A percentile compares a stretch with the other conserved stretches of the same genome.
phyloP scores from a whole-genome alignment of 495 filamentous ascomycete genomes.

The Lindgomyces ingoldianus region DNA sequence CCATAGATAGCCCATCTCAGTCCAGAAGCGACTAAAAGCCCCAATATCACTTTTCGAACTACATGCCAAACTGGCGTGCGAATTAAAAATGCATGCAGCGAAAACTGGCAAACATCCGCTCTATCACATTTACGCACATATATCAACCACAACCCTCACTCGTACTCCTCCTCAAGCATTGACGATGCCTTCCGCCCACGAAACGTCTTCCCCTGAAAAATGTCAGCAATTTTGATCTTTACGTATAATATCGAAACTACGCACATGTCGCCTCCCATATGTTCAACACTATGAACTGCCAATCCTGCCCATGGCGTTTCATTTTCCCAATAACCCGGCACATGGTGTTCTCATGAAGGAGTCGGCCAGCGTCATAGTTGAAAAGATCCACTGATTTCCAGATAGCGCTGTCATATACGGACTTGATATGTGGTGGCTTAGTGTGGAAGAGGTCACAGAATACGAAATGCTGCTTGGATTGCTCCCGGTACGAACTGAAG shows the following conservation, averaged over 20 bases:
- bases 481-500: conserved; percentile 53
- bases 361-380: conserved; percentile 50
- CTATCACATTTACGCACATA: background rate
- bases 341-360: conserved; percentile 42
- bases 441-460: conserved; percentile 62
- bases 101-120: background rate
- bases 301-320: conserved; percentile 49
- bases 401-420: conserved; percentile 47
- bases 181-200: conserved; percentile 47
- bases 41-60: too few species aligned
- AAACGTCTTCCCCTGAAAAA: conserved; percentile 55
- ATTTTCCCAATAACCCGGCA: conserved; percentile 58
- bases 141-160: background rate
- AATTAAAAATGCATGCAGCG: too few species aligned
- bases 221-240: too few species aligned
- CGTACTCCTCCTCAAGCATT: conserved; percentile 15
- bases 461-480: conserved; percentile 58
- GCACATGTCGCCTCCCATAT: conserved; percentile 53
- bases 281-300: conserved; percentile 52
- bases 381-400: conserved; percentile 52
- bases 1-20: too few species aligned
- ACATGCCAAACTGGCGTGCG: too few species aligned
- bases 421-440: conserved; percentile 54
- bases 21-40: too few species aligned
- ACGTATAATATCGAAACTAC: background rate